Conservation (phyloP, 331 rosid genomes). For the Telfairia occidentalis region DNA sequence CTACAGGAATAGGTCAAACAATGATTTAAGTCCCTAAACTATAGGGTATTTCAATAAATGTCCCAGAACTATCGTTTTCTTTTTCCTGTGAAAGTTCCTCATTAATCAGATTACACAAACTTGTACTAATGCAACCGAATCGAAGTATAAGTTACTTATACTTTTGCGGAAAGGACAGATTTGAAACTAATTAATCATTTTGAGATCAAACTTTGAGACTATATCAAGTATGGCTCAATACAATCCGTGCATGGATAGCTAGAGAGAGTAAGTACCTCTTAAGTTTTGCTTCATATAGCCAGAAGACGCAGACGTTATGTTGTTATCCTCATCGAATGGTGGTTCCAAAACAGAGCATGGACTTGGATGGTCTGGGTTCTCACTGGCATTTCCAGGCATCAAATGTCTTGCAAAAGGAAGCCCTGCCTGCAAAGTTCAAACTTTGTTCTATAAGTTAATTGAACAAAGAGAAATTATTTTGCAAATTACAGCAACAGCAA, state of each 20-base stretch:
- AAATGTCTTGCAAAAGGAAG: slow-evolving; percentile 30
- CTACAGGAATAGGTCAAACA: neutral
- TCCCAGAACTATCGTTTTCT: neutral
- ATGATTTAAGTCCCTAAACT: neutral
- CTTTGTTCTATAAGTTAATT: neutral
- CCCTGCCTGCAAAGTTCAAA: slow-evolving; percentile 47
- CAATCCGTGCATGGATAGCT: neutral
- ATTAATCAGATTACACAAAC: neutral
- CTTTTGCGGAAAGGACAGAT: neutral
- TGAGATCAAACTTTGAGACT: neutral
- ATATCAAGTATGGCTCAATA: neutral
- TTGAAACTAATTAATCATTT: slow-evolving; percentile 6
- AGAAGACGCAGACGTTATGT: slow-evolving; percentile 24
- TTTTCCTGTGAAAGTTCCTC: neutral
- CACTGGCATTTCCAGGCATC: slow-evolving; percentile 30
- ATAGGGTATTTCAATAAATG: neutral
- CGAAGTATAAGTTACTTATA: neutral
- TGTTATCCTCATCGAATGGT: slow-evolving; percentile 53
- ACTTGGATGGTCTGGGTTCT: slow-evolving; percentile 75
- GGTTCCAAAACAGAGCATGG: slow-evolving; percentile 79
- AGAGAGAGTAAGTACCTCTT: slow-evolving; percentile 28
- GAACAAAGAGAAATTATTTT: neutral
- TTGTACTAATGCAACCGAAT: neutral
- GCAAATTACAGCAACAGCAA: neutral
- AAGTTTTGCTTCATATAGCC: slow-evolving; percentile 27